phyloP scores from a whole-genome alignment of 1,139 yeast species.

The Yamadazyma siamensis region DNA sequence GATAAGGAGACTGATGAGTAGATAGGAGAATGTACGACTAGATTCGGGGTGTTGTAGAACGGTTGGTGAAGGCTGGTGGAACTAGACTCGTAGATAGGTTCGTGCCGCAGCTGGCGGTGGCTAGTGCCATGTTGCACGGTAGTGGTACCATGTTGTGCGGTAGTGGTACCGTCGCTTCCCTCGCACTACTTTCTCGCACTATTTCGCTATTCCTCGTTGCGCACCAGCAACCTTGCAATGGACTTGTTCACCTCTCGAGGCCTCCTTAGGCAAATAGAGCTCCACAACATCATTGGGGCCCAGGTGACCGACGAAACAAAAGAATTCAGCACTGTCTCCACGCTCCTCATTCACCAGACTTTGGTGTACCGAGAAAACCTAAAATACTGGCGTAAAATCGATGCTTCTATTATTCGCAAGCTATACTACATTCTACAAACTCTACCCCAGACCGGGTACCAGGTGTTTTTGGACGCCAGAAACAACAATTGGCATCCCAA shows the following conservation, averaged over 20 bases:
- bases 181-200: not conserved
- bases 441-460: constrained; percentile 23
- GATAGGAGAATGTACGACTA: too few relatives aligned
- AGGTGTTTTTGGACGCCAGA: constrained; percentile 10
- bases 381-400: constrained; percentile 34
- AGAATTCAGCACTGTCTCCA: constrained; percentile 27
- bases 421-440: constrained; percentile 33
- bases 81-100: too few relatives aligned
- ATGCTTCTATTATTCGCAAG: constrained; percentile 24
- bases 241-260: constrained; percentile 16
- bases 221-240: constrained; percentile 7
- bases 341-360: constrained; percentile 34
- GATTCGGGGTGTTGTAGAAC: too few relatives aligned
- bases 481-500: constrained; percentile 3
- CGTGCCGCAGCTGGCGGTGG: too few relatives aligned
- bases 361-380: constrained; percentile 31
- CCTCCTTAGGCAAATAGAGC: constrained; percentile 11
- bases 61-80: too few relatives aligned
- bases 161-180: too few relatives aligned
- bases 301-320: constrained; percentile 21
- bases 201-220: constrained; percentile 1
- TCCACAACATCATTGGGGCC: constrained; percentile 9
- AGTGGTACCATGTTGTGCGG: too few relatives aligned
- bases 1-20: constrained; percentile 34
- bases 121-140: too few relatives aligned